These are phyloP conservation scores for Jamesozyma lodderae DNA, from an alignment of 805 yeast species.

Conservation along the genomic window DNA sequence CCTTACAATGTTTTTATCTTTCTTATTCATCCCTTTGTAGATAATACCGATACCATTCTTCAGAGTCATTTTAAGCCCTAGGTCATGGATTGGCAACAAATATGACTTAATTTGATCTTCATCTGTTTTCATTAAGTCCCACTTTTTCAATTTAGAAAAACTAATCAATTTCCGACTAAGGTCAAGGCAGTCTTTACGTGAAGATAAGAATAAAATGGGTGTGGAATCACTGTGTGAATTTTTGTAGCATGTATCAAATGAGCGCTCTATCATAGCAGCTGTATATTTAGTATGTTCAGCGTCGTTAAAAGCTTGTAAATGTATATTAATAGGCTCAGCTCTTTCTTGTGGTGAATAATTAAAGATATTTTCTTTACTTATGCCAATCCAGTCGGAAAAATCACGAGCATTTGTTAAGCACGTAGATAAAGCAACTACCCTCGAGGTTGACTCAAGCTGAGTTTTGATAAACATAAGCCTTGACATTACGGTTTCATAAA, in stretches of 20 bases:
- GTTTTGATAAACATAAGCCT: conserved; percentile 62
- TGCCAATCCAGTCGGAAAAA: conserved; percentile 81
- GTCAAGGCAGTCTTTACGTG: conserved; percentile 45
- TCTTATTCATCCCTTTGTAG: conserved; percentile 46
- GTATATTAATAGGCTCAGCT: conserved; percentile 47
- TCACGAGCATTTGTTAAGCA: conserved; percentile 71
- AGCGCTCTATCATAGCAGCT: conserved; percentile 42
- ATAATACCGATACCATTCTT: conserved; percentile 55
- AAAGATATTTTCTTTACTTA: conserved; percentile 47
- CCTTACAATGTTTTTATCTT: conserved; percentile 49
- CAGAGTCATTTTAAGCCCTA: conserved; percentile 36
- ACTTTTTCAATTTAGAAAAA: conserved; percentile 31
- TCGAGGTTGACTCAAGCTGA: conserved; percentile 47
- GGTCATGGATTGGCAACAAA: conserved; percentile 37
- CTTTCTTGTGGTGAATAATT: conserved; percentile 65
- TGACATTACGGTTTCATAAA: conserved; percentile 62
- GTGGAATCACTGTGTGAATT: conserved; percentile 26
- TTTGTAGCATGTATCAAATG: conserved; percentile 35
- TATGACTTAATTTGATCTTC: conserved; percentile 14
- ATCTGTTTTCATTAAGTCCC: conserved; percentile 35
- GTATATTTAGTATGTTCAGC: conserved; percentile 33
- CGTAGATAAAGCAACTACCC: conserved; percentile 63
- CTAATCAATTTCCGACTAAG: conserved; percentile 39
- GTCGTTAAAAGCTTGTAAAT: conserved; percentile 40
- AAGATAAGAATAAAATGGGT: conserved; percentile 49